Evolutionary conservation across 768 basidiomycete species (phyloP).

Genomic region (Pisolithus marmoratus): DNA sequence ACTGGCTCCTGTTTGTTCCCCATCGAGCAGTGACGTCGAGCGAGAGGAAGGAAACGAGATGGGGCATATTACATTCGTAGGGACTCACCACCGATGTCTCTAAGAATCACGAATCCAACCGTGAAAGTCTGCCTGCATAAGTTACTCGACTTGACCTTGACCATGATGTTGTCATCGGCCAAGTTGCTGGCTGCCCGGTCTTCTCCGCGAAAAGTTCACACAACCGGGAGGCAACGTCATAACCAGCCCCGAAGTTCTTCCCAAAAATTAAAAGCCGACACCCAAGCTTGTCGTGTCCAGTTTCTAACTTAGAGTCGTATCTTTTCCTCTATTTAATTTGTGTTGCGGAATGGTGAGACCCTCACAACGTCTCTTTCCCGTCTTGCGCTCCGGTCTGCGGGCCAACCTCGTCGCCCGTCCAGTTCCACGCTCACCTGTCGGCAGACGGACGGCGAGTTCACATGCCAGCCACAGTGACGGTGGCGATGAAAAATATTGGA

Average conservation of each 20-base stretch:
- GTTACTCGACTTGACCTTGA: neutral
- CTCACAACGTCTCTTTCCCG: constrained; percentile 13
- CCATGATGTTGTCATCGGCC: neutral
- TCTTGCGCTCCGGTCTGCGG: constrained; percentile 13
- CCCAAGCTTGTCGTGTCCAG: constrained; percentile 2
- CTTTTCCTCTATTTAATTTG: neutral
- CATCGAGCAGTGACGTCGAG: neutral
- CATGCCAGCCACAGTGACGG: constrained; percentile 14
- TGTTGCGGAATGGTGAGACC: constrained; percentile 18
- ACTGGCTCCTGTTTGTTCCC: neutral
- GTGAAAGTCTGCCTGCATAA: neutral
- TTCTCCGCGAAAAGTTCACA: constrained; percentile 24
- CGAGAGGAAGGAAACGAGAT: neutral
- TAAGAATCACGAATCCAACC: neutral
- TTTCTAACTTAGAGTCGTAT: constrained; percentile 7
- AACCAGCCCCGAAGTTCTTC: neutral
- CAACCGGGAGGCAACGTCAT: constrained; percentile 1
- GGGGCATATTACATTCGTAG: neutral
- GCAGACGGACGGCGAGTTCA: constrained; percentile 23
- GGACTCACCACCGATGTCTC: neutral
- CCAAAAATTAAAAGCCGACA: constrained; percentile 17
- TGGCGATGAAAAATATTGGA: constrained; percentile 23
- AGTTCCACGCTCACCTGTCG: constrained; percentile 7
- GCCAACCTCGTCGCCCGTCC: constrained; percentile 8
- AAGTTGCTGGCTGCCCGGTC: constrained; percentile 12